These are phyloP conservation scores for Schizonepeta tenuifolia DNA, from an alignment of 257 asterid species.

Conservation along the genomic window DNA sequence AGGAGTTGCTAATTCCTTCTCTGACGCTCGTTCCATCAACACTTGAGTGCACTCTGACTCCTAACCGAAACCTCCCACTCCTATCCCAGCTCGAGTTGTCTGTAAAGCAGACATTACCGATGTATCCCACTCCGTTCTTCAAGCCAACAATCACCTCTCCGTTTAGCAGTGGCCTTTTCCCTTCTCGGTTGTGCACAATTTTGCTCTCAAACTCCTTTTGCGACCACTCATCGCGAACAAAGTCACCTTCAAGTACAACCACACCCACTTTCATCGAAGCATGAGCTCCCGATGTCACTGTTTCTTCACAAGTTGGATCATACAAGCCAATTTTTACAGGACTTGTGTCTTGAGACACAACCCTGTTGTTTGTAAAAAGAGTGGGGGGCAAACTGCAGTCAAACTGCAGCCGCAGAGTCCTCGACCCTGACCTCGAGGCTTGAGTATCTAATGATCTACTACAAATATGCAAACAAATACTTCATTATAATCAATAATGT, in stretches of 20 bases:
- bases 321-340: constrained; percentile 45
- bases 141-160: constrained; percentile 53
- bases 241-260: constrained; percentile 66
- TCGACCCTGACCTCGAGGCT: constrained; percentile 38
- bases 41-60: constrained; percentile 33
- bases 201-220: constrained; percentile 48
- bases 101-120: constrained; percentile 58
- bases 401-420: constrained; percentile 51
- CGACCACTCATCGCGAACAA: constrained; percentile 58
- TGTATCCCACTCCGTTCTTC: constrained; percentile 58
- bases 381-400: constrained; percentile 39
- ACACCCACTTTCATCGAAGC: constrained; percentile 52
- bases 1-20: constrained; percentile 68
- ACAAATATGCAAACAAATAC: background rate
- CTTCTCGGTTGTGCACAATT: constrained; percentile 56
- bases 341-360: constrained; percentile 36
- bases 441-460: constrained; percentile 43
- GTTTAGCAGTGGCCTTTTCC: constrained; percentile 65
- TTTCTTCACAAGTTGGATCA: constrained; percentile 42
- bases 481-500: too few species aligned
- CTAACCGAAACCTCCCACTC: constrained; percentile 73
- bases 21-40: constrained; percentile 43
- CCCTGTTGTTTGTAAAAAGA: constrained; percentile 54
- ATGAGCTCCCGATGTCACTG: constrained; percentile 54
- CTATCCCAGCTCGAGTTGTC: constrained; percentile 90